Evolutionary conservation across 2,329 filamentous ascomycete species (phyloP).

Genomic region (Penicillium sp.): DNA sequence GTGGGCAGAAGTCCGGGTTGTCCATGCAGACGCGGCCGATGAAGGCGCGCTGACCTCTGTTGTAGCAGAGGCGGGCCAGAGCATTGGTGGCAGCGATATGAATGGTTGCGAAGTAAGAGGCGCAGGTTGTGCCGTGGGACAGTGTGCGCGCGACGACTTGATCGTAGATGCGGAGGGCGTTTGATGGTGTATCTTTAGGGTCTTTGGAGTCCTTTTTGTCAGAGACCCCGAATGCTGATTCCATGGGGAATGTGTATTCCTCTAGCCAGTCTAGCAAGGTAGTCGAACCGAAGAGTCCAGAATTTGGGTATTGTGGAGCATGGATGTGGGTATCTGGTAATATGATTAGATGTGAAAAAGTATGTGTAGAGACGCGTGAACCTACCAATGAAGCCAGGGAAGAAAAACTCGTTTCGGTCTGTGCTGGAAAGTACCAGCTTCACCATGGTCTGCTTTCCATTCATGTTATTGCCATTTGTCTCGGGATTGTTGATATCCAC

Average conservation of each 20-base stretch:
- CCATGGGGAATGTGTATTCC: constrained; percentile 92
- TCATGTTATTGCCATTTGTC: constrained; percentile 2
- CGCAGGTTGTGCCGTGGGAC: constrained; percentile 87
- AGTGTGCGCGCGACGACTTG: constrained; percentile 78
- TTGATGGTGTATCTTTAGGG: constrained; percentile 22
- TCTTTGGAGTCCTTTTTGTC: constrained; percentile 10
- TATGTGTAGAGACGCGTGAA: neutral
- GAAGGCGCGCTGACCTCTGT: constrained; percentile 80
- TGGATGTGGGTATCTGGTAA: constrained; percentile 86
- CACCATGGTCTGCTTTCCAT: constrained; percentile 21
- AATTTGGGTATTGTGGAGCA: constrained; percentile 91
- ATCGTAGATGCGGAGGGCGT: constrained; percentile 62
- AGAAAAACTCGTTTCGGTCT: constrained; percentile 47
- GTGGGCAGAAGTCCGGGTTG: constrained; percentile 61
- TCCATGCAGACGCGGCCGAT: constrained; percentile 96
- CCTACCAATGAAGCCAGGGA: constrained; percentile 51
- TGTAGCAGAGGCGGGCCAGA: constrained; percentile 77
- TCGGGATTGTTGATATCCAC: constrained; percentile 18
- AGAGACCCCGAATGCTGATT: constrained; percentile 64
- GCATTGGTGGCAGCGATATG: constrained; percentile 85
- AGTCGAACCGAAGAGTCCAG: constrained; percentile 88
- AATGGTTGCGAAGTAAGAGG: constrained; percentile 91
- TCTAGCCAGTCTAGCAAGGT: constrained; percentile 93
- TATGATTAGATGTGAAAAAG: neutral
- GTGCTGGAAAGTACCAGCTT: constrained; percentile 40